Base-by-base conservation (phyloP, 129 eudicot species). In the Escallonia rubra region DNA sequence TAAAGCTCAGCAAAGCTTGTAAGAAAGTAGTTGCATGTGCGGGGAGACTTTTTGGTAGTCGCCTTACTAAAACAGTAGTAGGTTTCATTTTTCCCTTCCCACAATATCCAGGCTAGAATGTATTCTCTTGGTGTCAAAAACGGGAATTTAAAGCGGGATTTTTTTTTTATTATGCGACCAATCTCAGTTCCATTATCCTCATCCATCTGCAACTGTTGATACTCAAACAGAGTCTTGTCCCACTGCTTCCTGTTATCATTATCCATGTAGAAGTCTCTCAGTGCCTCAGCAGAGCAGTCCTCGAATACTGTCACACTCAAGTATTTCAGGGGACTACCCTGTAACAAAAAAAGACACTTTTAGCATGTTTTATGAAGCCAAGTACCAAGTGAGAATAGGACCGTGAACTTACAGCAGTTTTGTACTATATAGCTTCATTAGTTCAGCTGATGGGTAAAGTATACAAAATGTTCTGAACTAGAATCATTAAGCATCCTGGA, bases 221-320 rank as follows among this genome's bases (percentile, higher is more conserved):
- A 86, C 61, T 78, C 83, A 86, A 84, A 72, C 79, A 92, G 59
- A 44, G 95, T 89, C 52, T 84, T 92, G 83, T 92, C 98, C 98
- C 98, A 92, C 63, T 77, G 79, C 83, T 78, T 82, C 72, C 98
- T 84, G 63, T 76, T 86, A 41, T 63, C 63, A 64, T 82, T 86
- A 74, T 92, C 98, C 98, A 92, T 86, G 60, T 89, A 92, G 79
- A 88, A 92, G 79, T 89, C 88, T 75, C 87, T 69, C 71, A 92
- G 75, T 55, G 69, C 65, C 69, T 86, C 89, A 54, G 85, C 71
- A 46, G 91, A 70, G 76, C 98, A 89, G 49, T 66, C 71, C 58
- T 86, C 87, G 58, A 92, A 92, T 44, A 76, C 71, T 14, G 98
- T 92, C 55, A 83, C 76, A 65, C 96, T 92, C 76, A 77, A 57